Conservation (phyloP, 2,329 filamentous ascomycete genomes). For the Chaetomium globosum region DNA sequence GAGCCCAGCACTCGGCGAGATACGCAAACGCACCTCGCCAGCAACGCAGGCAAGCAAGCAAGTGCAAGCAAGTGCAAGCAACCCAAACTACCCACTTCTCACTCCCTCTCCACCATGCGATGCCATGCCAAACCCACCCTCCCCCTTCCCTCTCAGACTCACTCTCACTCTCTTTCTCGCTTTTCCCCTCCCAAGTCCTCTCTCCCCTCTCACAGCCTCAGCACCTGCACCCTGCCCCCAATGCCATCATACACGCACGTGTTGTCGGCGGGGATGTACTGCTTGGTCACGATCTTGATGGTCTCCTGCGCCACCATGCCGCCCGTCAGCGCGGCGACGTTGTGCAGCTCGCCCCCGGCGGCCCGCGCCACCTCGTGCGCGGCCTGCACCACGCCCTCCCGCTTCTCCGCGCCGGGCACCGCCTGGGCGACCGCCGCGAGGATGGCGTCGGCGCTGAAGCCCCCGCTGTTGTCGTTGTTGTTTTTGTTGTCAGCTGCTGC, state of each 20-base stretch:
- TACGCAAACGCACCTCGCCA: not conserved
- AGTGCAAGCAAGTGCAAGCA: not conserved
- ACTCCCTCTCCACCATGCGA: not conserved
- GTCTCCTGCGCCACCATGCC: constrained; percentile 96
- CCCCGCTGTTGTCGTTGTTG: not conserved
- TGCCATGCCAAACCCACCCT: not conserved
- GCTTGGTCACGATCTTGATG: constrained; percentile 81
- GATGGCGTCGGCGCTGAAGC: constrained; percentile 57
- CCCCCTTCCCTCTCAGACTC: not conserved
- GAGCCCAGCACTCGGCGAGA: not conserved
- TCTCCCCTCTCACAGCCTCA: constrained; percentile 50
- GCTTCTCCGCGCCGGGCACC: constrained; percentile 52
- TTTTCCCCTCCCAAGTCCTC: not conserved
- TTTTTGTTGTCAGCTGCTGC: not conserved
- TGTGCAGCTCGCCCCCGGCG: constrained; percentile 85
- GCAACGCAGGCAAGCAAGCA: not conserved
- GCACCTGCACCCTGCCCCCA: constrained; percentile 61
- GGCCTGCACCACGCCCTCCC: constrained; percentile 56
- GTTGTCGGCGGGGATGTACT: constrained; percentile 72
- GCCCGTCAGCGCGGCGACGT: constrained; percentile 82
- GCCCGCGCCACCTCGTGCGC: constrained; percentile 73
- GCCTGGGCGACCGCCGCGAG: constrained; percentile 49
- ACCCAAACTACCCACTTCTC: not conserved
- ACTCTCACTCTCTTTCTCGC: not conserved
- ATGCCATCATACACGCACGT: constrained; percentile 73